Base-by-base conservation (phyloP, 805 yeast species). In the Wickerhamomyces mucosus region DNA sequence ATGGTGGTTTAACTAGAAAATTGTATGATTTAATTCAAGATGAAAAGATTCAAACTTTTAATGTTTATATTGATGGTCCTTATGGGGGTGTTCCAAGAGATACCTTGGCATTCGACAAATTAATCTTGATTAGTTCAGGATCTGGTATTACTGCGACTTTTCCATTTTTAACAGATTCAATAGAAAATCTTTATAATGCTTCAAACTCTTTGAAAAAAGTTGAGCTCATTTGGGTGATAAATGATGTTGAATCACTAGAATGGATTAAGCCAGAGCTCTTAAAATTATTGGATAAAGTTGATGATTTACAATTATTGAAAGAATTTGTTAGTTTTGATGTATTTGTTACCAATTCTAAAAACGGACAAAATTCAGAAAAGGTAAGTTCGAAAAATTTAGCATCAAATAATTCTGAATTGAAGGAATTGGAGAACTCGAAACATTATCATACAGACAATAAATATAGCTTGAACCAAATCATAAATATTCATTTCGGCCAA, bases 41-140 rank as follows among this genome's bases (percentile, higher is more conserved):
- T 9, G 35, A 34, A 10, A 45, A 43, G 15, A 39, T 47, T 0
- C 40, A 44, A 12, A 39, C 54, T 0, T 24, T 50, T 31, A 53
- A 51, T 21, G 65, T 67, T 1, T 62, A 39, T 35, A 45, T 69
- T 14, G 78, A 72, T 42, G 79, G 79, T 2, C 75, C 79, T 4
- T 72, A 69, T 37, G 78, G 79, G 13, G 78, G 77, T 2, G 41
- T 64, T 29, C 41, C 56, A 12, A 57, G 79, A 43, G 67, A 68
- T 37, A 48, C 55, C 6, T 40, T 58, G 15, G 48, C 67, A 1
- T 72, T 72, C 43, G 67, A 66, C 27, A 58, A 63, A 27, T 49
- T 67, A 7, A 45, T 56, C 8, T 42, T 71, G 16, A 14, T 69
- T 2, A 52, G 70, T 15, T 53, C 71, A 1, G 79, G 79, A 4